Conservation (phyloP, 371 early-diverging fungal species). For the Rhizomucor pusillus region DNA sequence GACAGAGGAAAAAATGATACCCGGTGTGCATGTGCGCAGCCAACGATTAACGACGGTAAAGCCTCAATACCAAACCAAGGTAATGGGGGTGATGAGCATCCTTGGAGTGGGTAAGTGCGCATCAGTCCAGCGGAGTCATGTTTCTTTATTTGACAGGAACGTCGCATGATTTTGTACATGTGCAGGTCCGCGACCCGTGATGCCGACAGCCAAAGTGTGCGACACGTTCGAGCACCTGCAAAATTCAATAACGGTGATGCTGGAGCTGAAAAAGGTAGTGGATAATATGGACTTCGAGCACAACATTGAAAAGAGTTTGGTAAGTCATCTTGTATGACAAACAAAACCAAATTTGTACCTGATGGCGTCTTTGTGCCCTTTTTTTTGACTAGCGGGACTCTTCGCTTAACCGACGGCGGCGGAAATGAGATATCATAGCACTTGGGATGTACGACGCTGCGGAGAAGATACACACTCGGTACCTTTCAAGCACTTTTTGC, state of each 20-base stretch:
- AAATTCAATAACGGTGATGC: constrained; percentile 62
- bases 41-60: constrained; percentile 67
- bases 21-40: constrained; percentile 76
- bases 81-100: constrained; percentile 66
- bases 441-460: constrained; percentile 2
- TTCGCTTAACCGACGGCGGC: no score
- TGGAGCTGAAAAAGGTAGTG: constrained; percentile 78
- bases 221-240: constrained; percentile 73
- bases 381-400: no score
- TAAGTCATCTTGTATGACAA: no score
- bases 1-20: constrained; percentile 65
- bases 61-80: constrained; percentile 59
- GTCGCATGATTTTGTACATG: constrained; percentile 17
- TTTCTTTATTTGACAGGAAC: constrained; percentile 8
- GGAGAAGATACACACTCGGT: not conserved
- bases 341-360: no score
- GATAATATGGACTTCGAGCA: constrained; percentile 81
- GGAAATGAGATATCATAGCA: no score
- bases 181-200: constrained; percentile 65
- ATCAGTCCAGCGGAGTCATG: constrained; percentile 8
- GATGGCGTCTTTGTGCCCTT: no score
- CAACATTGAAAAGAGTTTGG: constrained; percentile 1
- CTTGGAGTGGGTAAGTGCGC: constrained; percentile 51
- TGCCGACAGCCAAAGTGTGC: constrained; percentile 78
- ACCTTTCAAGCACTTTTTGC: no score